These are phyloP conservation scores for Argentina anserina DNA, from an alignment of 306 rosid genomes.

Conservation along the genomic window DNA sequence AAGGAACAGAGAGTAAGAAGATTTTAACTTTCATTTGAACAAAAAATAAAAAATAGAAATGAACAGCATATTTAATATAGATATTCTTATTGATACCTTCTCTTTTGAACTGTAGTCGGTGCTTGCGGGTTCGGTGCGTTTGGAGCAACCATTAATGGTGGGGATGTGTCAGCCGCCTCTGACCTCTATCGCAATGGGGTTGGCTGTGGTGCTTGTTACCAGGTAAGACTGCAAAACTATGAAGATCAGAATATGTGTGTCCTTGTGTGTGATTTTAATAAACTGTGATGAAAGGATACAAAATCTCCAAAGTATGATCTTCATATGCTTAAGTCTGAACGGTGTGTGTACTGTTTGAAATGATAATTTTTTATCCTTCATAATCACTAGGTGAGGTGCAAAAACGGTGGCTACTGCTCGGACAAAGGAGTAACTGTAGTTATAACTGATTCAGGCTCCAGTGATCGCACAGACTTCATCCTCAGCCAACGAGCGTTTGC, in stretches of 20 bases:
- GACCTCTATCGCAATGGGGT: constrained; percentile 69
- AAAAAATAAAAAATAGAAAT: neutral
- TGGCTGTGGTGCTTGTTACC: constrained; percentile 96
- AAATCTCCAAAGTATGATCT: neutral
- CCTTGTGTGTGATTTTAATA: neutral
- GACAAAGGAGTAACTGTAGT: constrained; percentile 66
- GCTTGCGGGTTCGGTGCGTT: constrained; percentile 84
- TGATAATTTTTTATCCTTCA: neutral
- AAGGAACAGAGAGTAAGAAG: constrained; percentile 76
- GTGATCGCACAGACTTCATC: constrained; percentile 62
- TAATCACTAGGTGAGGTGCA: constrained; percentile 63
- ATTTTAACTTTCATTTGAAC: neutral
- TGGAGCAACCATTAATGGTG: constrained; percentile 83
- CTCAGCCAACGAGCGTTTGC: constrained; percentile 67
- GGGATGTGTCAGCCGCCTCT: constrained; percentile 85
- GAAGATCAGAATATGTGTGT: neutral
- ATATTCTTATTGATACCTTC: constrained; percentile 7
- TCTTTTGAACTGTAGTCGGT: constrained; percentile 47
- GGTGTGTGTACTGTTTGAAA: neutral
- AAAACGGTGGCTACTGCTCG: constrained; percentile 54
- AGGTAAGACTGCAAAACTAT: constrained; percentile 40
- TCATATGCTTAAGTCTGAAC: neutral
- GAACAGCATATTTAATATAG: constrained; percentile 8
- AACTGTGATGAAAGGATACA: neutral
- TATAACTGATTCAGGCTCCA: constrained; percentile 75